Evolutionary conservation across 495 filamentous ascomycete species (phyloP).

Genomic region (Neurospora cerealis): DNA sequence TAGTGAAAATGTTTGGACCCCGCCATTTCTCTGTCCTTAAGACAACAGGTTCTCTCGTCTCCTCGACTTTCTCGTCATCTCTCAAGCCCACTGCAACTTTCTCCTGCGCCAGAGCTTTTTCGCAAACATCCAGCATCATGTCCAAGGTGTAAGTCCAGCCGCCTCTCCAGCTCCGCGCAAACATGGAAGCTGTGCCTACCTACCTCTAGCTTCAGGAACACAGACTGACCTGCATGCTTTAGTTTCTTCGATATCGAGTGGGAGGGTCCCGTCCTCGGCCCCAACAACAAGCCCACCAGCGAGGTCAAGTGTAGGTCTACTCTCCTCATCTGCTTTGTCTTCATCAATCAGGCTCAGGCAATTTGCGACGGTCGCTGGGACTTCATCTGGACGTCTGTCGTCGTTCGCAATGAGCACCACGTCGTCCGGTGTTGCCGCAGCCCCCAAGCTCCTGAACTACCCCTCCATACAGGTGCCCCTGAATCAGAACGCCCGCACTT

Average conservation of each 20-base stretch:
- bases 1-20: slow-evolving; percentile 28
- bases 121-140: slow-evolving; percentile 21
- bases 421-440: background rate
- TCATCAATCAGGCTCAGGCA: background rate
- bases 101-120: slow-evolving; percentile 21
- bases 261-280: slow-evolving; percentile 55
- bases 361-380: background rate
- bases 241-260: slow-evolving; percentile 43
- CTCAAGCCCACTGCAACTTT: slow-evolving; percentile 18
- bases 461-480: background rate
- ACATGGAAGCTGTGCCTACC: background rate
- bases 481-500: background rate
- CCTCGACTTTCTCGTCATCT: slow-evolving; percentile 17
- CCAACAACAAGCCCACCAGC: slow-evolving; percentile 42
- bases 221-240: slow-evolving; percentile 2
- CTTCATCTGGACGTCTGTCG: background rate
- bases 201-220: background rate
- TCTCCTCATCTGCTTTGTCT: slow-evolving; percentile 6
- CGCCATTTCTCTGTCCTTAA: slow-evolving; percentile 28
- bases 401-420: background rate
- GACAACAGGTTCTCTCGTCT: slow-evolving; percentile 18
- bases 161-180: background rate
- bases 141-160: slow-evolving; percentile 22
- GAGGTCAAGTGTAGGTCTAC: slow-evolving; percentile 50
- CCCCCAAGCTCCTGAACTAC: background rate